Evolutionary conservation across 495 filamentous ascomycete species (phyloP).

Genomic region (Talaromyces ruber): DNA sequence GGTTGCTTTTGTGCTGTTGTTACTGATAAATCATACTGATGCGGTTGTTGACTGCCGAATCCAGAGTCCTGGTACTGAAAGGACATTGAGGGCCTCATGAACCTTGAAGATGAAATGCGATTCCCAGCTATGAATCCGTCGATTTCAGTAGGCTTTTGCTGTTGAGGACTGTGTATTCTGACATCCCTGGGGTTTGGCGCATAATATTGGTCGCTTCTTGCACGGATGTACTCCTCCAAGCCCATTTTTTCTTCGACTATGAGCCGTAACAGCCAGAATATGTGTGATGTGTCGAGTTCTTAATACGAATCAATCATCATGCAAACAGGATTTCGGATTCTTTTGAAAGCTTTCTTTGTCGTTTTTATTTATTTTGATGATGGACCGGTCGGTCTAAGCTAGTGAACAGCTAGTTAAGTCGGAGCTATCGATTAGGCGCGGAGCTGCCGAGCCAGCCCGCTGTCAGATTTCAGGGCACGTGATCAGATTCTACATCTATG

Average conservation of each 20-base stretch:
- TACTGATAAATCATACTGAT: background rate
- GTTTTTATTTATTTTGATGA: background rate
- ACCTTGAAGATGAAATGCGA: background rate
- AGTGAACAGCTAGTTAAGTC: background rate
- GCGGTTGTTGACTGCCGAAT: background rate
- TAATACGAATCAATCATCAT: background rate
- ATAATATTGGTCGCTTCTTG: conserved; percentile 7
- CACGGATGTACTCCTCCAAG: conserved; percentile 2
- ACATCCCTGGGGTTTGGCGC: conserved; percentile 2
- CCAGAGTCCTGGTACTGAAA: background rate
- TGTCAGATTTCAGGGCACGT: background rate
- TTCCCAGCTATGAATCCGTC: background rate
- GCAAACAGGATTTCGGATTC: background rate
- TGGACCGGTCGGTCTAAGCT: background rate
- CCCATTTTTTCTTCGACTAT: background rate
- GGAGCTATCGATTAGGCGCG: background rate
- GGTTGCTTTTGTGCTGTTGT: background rate
- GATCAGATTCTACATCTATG: background rate
- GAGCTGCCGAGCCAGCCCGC: background rate
- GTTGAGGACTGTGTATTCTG: conserved; percentile 1
- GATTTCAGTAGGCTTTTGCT: background rate
- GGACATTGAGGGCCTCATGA: background rate
- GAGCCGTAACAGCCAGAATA: background rate
- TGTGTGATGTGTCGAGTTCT: background rate
- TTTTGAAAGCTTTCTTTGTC: background rate